Percentiles rank a stretch among this genome's conserved stretches.
Conservation (phyloP, 805 yeast genomes). For the Kurtzmaniella cleridarum region DNA sequence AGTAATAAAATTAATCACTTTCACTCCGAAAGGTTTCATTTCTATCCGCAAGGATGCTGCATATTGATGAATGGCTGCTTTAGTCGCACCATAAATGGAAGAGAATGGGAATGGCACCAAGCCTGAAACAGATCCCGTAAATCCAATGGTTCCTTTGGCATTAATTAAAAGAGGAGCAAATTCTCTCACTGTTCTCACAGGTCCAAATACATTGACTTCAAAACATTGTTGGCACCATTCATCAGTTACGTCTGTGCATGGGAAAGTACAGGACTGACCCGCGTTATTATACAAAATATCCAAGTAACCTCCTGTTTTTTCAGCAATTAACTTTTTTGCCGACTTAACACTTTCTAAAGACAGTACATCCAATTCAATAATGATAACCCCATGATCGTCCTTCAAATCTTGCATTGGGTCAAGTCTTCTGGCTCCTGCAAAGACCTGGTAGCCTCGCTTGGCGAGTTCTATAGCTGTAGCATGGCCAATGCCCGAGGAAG, state of each 20-base stretch:
- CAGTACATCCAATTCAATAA: conserved; percentile 55
- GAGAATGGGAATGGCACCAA: conserved; percentile 66
- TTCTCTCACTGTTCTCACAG: conserved; percentile 58
- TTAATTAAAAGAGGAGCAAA: conserved; percentile 51
- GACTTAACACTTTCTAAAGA: conserved; percentile 40
- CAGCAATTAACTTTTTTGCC: conserved; percentile 37
- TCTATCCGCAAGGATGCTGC: conserved; percentile 61
- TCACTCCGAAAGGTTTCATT: conserved; percentile 65
- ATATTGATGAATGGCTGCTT: conserved; percentile 73
- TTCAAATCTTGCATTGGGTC: conserved; percentile 53
- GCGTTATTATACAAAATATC: conserved; percentile 73
- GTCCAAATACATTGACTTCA: conserved; percentile 67
- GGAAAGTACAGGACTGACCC: conserved; percentile 67
- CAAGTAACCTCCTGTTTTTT: conserved; percentile 42
- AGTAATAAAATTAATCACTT: conserved; percentile 63
- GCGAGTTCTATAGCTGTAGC: conserved; percentile 47
- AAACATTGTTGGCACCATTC: conserved; percentile 46
- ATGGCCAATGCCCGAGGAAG: conserved; percentile 53
- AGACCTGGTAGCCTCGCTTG: conserved; percentile 50
- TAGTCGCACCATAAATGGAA: conserved; percentile 58
- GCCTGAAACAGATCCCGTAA: conserved; percentile 73
- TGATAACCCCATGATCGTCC: conserved; percentile 37
- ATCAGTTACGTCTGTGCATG: conserved; percentile 63
- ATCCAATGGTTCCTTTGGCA: conserved; percentile 63
- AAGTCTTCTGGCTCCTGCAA: conserved; percentile 68